A percentile compares a stretch with the other conserved stretches of the same genome.
phyloP scores from a whole-genome alignment of 1,139 yeast species.

The Geotrichum armillariae region DNA sequence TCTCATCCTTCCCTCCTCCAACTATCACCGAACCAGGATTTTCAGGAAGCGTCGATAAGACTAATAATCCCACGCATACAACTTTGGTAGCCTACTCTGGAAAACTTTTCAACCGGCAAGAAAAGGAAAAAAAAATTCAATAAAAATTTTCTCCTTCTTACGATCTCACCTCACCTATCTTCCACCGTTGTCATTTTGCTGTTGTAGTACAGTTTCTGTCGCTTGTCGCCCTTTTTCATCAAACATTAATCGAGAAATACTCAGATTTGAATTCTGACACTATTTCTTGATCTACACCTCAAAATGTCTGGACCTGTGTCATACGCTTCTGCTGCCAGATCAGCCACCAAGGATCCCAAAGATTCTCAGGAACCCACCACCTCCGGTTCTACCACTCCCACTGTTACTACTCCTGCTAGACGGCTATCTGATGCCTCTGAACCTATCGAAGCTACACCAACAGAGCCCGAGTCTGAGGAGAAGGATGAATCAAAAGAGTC shows the following conservation, averaged over 20 bases:
- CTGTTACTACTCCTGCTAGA: constrained; percentile 20
- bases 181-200: not conserved
- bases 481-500: constrained; percentile 17
- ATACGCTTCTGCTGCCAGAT: constrained; percentile 36
- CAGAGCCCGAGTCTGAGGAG: constrained; percentile 35
- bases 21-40: constrained; percentile 6
- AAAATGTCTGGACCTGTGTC: constrained; percentile 35
- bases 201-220: not conserved
- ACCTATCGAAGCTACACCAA: not conserved
- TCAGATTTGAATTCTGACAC: not conserved
- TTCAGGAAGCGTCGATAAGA: not conserved
- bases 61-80: not conserved
- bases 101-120: not conserved
- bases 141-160: not conserved
- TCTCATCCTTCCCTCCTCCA: not conserved
- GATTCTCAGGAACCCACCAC: constrained; percentile 7
- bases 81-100: constrained; percentile 2
- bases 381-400: not conserved
- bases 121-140: not conserved
- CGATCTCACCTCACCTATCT: not conserved
- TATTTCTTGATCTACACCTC: not conserved
- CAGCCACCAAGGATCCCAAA: constrained; percentile 21
- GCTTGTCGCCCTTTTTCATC: not conserved
- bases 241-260: not conserved
- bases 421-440: constrained; percentile 2